Percentiles rank a stretch among this genome's conserved stretches.
Conservation (phyloP, 352 stramenopile genomes). For the Stramenopiles sp. region DNA sequence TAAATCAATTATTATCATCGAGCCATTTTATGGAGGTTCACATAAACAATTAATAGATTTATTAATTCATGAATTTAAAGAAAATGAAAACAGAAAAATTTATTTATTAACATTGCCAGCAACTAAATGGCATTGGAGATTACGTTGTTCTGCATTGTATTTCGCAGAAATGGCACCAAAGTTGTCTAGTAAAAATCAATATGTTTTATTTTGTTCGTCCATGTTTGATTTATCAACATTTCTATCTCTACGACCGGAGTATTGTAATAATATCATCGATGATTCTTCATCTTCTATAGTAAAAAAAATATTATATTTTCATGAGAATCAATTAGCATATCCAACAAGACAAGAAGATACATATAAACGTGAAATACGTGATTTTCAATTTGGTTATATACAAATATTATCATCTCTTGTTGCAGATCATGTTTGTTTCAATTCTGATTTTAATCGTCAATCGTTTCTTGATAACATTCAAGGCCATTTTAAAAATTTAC, state of each 20-base stretch:
- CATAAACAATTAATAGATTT: slow-evolving; percentile 33
- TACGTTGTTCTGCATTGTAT: slow-evolving; percentile 23
- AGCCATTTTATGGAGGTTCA: too few relatives aligned
- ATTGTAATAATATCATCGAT: too few relatives aligned
- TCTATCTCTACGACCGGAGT: slow-evolving; percentile 23
- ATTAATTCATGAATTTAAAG: slow-evolving; percentile 13
- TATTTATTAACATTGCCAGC: slow-evolving; percentile 25
- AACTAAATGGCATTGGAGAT: slow-evolving; percentile 34
- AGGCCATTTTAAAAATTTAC: slow-evolving; percentile 15
- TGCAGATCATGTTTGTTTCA: slow-evolving; percentile 32
- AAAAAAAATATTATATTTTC: slow-evolving; percentile 35
- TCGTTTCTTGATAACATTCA: slow-evolving; percentile 28
- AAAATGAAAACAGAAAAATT: too few relatives aligned
- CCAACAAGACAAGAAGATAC: too few relatives aligned
- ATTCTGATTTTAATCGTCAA: slow-evolving; percentile 28
- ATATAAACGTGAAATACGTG: slow-evolving; percentile 24
- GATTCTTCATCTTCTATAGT: slow-evolving; percentile 14
- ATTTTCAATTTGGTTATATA: slow-evolving; percentile 34
- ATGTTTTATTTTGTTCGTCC: slow-evolving; percentile 28
- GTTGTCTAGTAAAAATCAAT: slow-evolving; percentile 13
- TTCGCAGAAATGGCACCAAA: slow-evolving; percentile 18
- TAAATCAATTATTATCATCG: too few relatives aligned
- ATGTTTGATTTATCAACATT: slow-evolving; percentile 31
- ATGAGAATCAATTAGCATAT: slow-evolving; percentile 42
- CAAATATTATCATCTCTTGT: slow-evolving; percentile 33